Evolutionary conservation across 441 rosid genomes (phyloP).

Genomic region (Arabidopsis hybrid): DNA sequence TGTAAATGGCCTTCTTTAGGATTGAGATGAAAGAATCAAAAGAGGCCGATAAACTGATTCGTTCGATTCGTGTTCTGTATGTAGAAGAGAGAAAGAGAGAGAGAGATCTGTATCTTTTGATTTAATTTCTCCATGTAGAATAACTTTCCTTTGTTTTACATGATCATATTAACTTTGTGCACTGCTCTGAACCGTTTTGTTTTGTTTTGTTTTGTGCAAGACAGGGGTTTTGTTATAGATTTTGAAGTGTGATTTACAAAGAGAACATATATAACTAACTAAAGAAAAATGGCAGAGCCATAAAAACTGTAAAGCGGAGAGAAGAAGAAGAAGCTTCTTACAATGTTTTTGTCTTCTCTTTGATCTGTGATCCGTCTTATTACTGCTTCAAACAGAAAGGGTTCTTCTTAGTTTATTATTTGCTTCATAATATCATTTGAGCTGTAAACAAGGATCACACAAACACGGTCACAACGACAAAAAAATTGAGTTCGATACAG

Average conservation of each 20-base stretch:
- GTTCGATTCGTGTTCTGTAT: slow-evolving; percentile 53
- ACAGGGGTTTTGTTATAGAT: slow-evolving; percentile 33
- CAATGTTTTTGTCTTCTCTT: slow-evolving; percentile 40
- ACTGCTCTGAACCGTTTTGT: slow-evolving; percentile 33
- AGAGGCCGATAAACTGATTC: slow-evolving; percentile 25
- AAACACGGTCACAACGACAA: slow-evolving; percentile 23
- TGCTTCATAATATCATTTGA: slow-evolving; percentile 45
- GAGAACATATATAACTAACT: slow-evolving; percentile 31
- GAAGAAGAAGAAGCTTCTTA: slow-evolving; percentile 39
- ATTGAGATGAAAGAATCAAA: background rate
- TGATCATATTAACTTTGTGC: slow-evolving; percentile 39
- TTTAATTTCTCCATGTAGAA: slow-evolving; percentile 32
- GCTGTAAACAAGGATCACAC: slow-evolving; percentile 35
- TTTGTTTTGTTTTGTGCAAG: slow-evolving; percentile 35
- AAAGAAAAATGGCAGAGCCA: slow-evolving; percentile 27
- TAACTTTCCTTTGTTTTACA: slow-evolving; percentile 35
- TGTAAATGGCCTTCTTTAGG: slow-evolving; percentile 78
- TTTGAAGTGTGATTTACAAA: slow-evolving; percentile 40
- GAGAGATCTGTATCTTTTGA: slow-evolving; percentile 26
- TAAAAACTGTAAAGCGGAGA: slow-evolving; percentile 23
- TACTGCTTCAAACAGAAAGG: slow-evolving; percentile 37
- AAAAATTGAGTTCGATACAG: background rate
- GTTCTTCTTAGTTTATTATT: slow-evolving; percentile 13
- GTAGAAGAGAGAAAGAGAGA: slow-evolving; percentile 46
- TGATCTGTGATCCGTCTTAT: slow-evolving; percentile 40